These are phyloP conservation scores for Trametes elegans DNA, from an alignment of 768 basidiomycete genomes.

Conservation along the genomic window DNA sequence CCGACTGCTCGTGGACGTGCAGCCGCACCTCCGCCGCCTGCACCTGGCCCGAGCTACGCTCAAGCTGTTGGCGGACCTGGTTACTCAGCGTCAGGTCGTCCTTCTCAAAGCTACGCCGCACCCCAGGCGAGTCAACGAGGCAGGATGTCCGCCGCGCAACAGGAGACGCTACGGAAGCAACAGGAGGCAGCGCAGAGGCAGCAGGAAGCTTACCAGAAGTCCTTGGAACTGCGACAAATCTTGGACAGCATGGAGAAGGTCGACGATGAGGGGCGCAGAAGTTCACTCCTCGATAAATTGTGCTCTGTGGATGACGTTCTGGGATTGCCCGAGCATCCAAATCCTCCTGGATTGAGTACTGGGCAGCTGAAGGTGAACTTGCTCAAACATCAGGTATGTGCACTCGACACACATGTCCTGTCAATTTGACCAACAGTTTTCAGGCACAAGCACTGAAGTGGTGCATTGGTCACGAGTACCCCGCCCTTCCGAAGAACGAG, in stretches of 20 bases:
- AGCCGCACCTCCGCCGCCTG: neutral
- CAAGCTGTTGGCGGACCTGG: neutral
- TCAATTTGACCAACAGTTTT: neutral
- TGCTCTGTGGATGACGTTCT: slow-evolving; percentile 70
- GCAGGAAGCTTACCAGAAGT: slow-evolving; percentile 55
- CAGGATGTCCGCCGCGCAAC: slow-evolving; percentile 20
- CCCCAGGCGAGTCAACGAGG: slow-evolving; percentile 8
- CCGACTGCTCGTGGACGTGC: slow-evolving; percentile 7
- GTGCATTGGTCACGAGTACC: slow-evolving; percentile 82
- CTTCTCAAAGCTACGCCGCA: neutral
- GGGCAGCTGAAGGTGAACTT: slow-evolving; percentile 72
- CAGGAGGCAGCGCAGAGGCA: slow-evolving; percentile 44
- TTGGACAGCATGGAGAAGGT: slow-evolving; percentile 70
- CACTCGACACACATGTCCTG: neutral
- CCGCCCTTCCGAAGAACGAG: slow-evolving; percentile 63
- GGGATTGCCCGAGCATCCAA: slow-evolving; percentile 64
- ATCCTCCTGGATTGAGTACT: slow-evolving; percentile 65
- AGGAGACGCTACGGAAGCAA: slow-evolving; percentile 39
- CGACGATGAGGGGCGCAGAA: slow-evolving; percentile 70
- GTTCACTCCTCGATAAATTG: slow-evolving; percentile 66
- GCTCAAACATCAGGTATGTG: slow-evolving; percentile 74
- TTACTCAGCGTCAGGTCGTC: neutral
- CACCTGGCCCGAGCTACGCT: neutral
- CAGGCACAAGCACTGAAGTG: slow-evolving; percentile 84
- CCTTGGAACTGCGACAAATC: slow-evolving; percentile 65